Evolutionary conservation across 345 rosid species (phyloP), one percentile per base, ranked within the genome.

Genomic region (Mallotus nudiflorus): DNA sequence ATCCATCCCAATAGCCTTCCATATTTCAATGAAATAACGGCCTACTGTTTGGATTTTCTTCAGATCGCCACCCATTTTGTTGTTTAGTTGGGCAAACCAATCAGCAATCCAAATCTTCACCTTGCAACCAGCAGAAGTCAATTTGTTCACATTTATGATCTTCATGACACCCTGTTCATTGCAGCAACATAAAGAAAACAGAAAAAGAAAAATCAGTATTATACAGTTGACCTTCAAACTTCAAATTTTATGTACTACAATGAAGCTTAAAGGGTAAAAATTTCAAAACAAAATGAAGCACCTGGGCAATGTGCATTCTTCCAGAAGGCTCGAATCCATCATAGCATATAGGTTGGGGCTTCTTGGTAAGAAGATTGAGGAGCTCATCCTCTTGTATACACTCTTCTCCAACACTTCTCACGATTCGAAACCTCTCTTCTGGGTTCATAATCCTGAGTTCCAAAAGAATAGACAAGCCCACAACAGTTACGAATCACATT

Each of bases 321-420:
- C 96, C 96, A 8, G 98, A 91, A 51, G 98, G 97, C 84, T 94
- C 98, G 65, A 94, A 91, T 5, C 96, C 97, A 56, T 94, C 97
- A 37, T 94, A 94, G 81, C 97, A 90, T 77, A 91, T 84, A 19
- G 96, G 96, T 33, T 77, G 60, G 64, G 91, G 85, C 74, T 94
- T 94, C 70, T 91, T 86, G 29, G 87, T 65, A 19, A 94, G 88
- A 69, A 91, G 93, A 72, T 82, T 87, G 79, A 78, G 42, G 42
- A 94, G 81, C 70, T 94, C 96, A 57, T 87, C 97, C 55, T 94
- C 93, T 58, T 84, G 90, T n/a, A 90, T 86, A 62, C 97, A 89
- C 83, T 91, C 93, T 76, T 89, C 98, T 44, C 96, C 97, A 1
- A 91, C 52, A 63, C 96, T 88, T 56, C 91, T 86, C 83, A 93